These are phyloP conservation scores for Pythium aristosporum DNA, from an alignment of 352 stramenopile species.

Conservation along the genomic window DNA sequence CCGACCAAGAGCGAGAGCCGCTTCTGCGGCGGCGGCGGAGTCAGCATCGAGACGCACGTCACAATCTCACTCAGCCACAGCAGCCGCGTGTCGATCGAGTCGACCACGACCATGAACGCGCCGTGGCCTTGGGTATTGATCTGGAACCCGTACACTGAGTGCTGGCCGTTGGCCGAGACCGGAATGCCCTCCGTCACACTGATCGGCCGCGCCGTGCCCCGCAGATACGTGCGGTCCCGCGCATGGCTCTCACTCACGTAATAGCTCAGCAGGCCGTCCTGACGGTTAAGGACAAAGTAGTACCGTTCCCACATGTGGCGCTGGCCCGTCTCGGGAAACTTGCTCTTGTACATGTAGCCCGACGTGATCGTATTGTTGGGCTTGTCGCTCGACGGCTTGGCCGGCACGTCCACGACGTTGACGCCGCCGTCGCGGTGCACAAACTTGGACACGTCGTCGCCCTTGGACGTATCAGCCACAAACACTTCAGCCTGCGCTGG, in stretches of 20 bases:
- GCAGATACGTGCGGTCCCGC: constrained; percentile 82
- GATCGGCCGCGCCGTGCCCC: constrained; percentile 69
- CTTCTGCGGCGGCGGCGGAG: constrained; percentile 42
- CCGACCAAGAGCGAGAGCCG: constrained; percentile 57
- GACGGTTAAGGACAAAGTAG: constrained; percentile 82
- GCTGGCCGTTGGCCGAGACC: constrained; percentile 62
- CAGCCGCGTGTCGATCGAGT: constrained; percentile 82
- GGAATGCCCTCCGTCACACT: constrained; percentile 84
- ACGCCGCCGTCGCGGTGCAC: constrained; percentile 78
- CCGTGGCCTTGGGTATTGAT: constrained; percentile 87
- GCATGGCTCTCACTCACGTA: constrained; percentile 86
- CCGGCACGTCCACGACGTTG: constrained; percentile 53
- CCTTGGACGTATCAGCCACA: constrained; percentile 74
- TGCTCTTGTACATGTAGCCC: constrained; percentile 91
- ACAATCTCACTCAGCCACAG: constrained; percentile 85
- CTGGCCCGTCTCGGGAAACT: constrained; percentile 79
- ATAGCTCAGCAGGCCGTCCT: constrained; percentile 74
- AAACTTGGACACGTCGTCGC: constrained; percentile 80
- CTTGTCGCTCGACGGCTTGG: constrained; percentile 24
- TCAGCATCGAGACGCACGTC: constrained; percentile 36
- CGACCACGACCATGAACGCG: constrained; percentile 81
- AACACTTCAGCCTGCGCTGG: constrained; percentile 67
- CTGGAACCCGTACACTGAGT: constrained; percentile 80
- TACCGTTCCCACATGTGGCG: constrained; percentile 83
- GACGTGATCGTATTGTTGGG: constrained; percentile 65